Percentiles rank a stretch among this genome's conserved stretches.
Conservation (phyloP, 495 filamentous ascomycete genomes). For the Hypoxylon perforatum region DNA sequence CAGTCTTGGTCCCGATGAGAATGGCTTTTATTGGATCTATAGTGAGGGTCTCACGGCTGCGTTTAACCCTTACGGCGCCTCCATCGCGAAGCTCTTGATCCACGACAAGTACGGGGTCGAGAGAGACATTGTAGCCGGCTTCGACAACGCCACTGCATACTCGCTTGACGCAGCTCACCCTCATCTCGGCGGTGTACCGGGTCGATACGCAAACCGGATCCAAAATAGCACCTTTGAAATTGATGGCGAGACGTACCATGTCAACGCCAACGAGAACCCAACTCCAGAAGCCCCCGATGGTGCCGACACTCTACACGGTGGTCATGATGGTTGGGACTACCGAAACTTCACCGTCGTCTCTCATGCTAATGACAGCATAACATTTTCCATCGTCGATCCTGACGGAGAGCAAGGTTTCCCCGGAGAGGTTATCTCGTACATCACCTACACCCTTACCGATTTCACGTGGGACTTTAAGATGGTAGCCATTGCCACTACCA, state of each 20-base stretch:
- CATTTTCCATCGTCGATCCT: conserved; percentile 79
- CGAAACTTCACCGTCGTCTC: conserved; percentile 82
- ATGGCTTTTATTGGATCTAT: conserved; percentile 77
- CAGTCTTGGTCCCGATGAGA: conserved; percentile 50
- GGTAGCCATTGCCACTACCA: conserved; percentile 63
- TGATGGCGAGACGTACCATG: conserved; percentile 71
- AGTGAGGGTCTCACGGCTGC: conserved; percentile 76
- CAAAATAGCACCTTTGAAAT: conserved; percentile 84
- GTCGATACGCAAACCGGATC: conserved; percentile 88
- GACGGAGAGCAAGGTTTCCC: conserved; percentile 81
- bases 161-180: conserved; percentile 73
- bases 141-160: conserved; percentile 81
- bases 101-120: conserved; percentile 73
- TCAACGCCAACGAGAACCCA: conserved; percentile 76
- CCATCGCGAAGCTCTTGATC: conserved; percentile 77
- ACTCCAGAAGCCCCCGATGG: conserved; percentile 59
- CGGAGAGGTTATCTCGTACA: conserved; percentile 79
- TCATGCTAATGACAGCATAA: conserved; percentile 74
- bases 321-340: conserved; percentile 82
- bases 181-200: conserved; percentile 80
- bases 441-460: conserved; percentile 72
- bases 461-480: conserved; percentile 67
- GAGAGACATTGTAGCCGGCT: conserved; percentile 79
- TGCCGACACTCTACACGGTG: conserved; percentile 81
- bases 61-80: conserved; percentile 84